Evolutionary conservation across 768 basidiomycete species (phyloP), one percentile per base, ranked within the genome.

Genomic region (Trametes punicea): DNA sequence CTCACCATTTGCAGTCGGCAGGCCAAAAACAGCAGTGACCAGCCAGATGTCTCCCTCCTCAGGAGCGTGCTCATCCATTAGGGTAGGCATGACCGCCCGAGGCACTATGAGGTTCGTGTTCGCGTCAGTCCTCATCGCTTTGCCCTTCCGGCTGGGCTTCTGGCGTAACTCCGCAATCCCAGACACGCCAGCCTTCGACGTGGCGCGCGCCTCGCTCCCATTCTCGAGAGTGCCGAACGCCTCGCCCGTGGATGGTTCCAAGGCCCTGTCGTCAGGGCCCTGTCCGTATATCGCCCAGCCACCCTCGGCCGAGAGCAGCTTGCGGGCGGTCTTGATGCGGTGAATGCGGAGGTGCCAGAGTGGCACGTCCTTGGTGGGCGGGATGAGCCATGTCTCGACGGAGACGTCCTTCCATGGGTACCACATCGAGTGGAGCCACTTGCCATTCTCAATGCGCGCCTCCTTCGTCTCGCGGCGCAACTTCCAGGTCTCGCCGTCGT

Each of bases 331-430:
- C 47, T 70, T 73, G 60, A 89, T 75, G 58, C 85, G 78, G 69
- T 89, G 87, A 0, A 87, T 75, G 7, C 87, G 77, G 27, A 88
- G 65, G 64, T 90, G 86, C 86, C 86, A 89, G 18, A 82, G 71
- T 2, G 84, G 82, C 6, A 81, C 74, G 4, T 72, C 78, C 15
- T 65, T 54, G 34, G 77, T 75, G 3, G 88, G 87, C 1, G 87
- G 87, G 6, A 88, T 72, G 15, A 89, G 76, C 83, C 83, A 87
- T 21, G 88, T 90, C 71, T 88, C 87, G 41, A 90, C 82, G 55
- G 79, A 74, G 27, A 87, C 85, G 67, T 81, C 87, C 38, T 74
- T 73, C 85, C 85, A 90, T 13, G 88, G 88, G 62, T 81, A 78
- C 88, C 88, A 90, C 75, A 81, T 81, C 40, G 83, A 82, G 49